A percentile compares a stretch with the other conserved stretches of the same genome.
Conservation (phyloP, 208 protist species). For the Wallacemonas sp. region DNA sequence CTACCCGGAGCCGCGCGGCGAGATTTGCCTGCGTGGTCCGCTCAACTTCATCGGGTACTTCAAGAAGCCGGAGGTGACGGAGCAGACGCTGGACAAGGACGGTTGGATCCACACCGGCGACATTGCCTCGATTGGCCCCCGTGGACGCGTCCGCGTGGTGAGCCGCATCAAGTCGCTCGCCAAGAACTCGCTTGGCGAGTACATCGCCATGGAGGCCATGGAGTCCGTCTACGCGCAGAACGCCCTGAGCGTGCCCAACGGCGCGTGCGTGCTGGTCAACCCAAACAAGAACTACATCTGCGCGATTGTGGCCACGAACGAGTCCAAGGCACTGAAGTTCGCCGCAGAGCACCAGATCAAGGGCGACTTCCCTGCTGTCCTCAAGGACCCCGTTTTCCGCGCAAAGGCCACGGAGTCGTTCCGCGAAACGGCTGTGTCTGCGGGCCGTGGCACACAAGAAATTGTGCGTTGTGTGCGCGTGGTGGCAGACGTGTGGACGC, state of each 20-base stretch:
- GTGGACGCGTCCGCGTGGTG: slow-evolving; percentile 44
- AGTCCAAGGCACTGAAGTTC: slow-evolving; percentile 27
- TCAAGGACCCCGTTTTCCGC: slow-evolving; percentile 27
- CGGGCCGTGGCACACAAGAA: slow-evolving; percentile 39
- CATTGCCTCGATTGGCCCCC: slow-evolving; percentile 29
- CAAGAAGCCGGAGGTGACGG: slow-evolving; percentile 49
- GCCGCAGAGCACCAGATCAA: slow-evolving; percentile 17
- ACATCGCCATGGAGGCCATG: slow-evolving; percentile 57
- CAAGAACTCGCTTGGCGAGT: slow-evolving; percentile 67
- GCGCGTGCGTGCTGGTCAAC: slow-evolving; percentile 33
- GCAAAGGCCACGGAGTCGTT: slow-evolving; percentile 29
- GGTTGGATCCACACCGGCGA: slow-evolving; percentile 68
- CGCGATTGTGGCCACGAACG: slow-evolving; percentile 37
- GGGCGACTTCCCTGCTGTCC: slow-evolving; percentile 29
- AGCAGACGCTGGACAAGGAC: slow-evolving; percentile 36
- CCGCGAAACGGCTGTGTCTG: slow-evolving; percentile 30
- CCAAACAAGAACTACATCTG: slow-evolving; percentile 37
- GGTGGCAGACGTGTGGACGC: slow-evolving; percentile 69
- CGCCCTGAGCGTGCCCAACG: slow-evolving; percentile 28
- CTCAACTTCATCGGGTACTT: slow-evolving; percentile 59
- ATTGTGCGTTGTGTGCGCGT: slow-evolving; percentile 52
- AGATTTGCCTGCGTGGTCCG: slow-evolving; percentile 51
- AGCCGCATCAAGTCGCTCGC: slow-evolving; percentile 64
- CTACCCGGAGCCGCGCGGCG: slow-evolving; percentile 34
- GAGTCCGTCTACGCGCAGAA: slow-evolving; percentile 34